These are phyloP conservation scores for Prunus kanzakura DNA, from an alignment of 306 rosid species.

Conservation along the genomic window DNA sequence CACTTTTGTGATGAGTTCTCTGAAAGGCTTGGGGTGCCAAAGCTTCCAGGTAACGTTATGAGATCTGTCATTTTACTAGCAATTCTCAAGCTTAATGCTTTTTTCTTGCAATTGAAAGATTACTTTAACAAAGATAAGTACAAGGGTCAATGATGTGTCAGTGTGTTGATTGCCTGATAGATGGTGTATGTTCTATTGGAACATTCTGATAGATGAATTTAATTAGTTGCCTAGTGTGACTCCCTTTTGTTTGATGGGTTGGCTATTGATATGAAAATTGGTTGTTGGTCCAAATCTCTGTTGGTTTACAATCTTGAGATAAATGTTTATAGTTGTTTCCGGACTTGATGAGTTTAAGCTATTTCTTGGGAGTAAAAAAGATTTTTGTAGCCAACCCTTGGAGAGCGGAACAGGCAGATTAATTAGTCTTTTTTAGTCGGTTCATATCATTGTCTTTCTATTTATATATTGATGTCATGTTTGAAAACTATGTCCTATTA, in stretches of 20 bases:
- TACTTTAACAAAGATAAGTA: not conserved
- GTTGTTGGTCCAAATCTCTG: not conserved
- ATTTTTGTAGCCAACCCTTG: not conserved
- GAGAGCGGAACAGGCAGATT: too few relatives aligned
- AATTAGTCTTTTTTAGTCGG: too few relatives aligned
- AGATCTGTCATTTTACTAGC: slow-evolving; percentile 2
- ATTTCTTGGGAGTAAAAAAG: not conserved
- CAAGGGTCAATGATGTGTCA: not conserved
- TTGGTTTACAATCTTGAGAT: not conserved
- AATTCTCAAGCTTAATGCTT: not conserved
- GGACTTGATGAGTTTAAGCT: not conserved
- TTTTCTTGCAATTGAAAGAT: not conserved
- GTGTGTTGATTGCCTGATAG: not conserved
- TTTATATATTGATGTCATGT: not conserved
- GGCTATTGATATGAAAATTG: not conserved
- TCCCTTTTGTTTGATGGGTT: not conserved
- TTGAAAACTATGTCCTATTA: not conserved
- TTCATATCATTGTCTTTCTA: too few relatives aligned
- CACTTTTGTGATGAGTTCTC: slow-evolving; percentile 97
- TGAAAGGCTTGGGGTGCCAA: slow-evolving; percentile 80
- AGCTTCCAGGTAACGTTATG: slow-evolving; percentile 76
- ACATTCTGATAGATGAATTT: not conserved
- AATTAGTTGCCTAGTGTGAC: not conserved
- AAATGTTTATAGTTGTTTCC: not conserved
- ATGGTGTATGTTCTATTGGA: not conserved